Percentiles rank a stretch among this genome's conserved stretches.
phyloP scores from a whole-genome alignment of 805 yeast genomes.

The Saccharomycopsis amapae region DNA sequence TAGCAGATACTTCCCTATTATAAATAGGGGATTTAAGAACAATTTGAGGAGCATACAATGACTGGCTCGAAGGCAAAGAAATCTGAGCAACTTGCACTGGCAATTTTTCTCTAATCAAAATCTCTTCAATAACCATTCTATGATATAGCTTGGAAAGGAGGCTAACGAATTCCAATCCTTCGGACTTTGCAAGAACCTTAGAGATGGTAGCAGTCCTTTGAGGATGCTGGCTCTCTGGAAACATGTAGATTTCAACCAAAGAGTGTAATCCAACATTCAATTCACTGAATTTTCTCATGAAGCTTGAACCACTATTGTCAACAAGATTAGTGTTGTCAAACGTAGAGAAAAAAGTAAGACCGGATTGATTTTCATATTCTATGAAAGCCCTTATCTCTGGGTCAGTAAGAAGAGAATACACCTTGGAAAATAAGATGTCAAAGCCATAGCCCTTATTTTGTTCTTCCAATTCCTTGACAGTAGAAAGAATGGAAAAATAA shows the following conservation, averaged over 20 bases:
- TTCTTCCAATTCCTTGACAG: constrained; percentile 20
- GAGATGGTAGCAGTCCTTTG: constrained; percentile 26
- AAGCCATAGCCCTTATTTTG: constrained; percentile 23
- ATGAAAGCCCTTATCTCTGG: constrained; percentile 7
- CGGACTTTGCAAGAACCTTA: constrained; percentile 35
- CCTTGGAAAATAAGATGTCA: constrained; percentile 29
- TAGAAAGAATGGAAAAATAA: constrained; percentile 18
- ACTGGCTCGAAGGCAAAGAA: constrained; percentile 29
- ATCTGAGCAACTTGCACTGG: constrained; percentile 42
- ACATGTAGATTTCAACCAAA: constrained; percentile 7
- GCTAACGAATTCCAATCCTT: constrained; percentile 36
- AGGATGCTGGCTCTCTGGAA: neutral
- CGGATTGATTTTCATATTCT: constrained; percentile 1
- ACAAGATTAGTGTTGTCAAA: constrained; percentile 17
- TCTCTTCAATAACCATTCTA: constrained; percentile 52
- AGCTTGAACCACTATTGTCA: constrained; percentile 20
- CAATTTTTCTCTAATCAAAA: constrained; percentile 38
- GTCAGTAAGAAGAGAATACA: constrained; percentile 28
- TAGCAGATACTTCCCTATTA: neutral
- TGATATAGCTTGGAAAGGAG: constrained; percentile 41
- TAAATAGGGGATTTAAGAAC: constrained; percentile 26
- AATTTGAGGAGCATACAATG: constrained; percentile 36
- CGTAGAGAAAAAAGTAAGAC: constrained; percentile 12
- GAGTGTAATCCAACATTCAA: constrained; percentile 5
- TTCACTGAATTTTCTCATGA: constrained; percentile 18